Percentiles rank a stretch among this genome's conserved stretches.
These are phyloP conservation scores for Eucalyptus marginata DNA, from an alignment of 345 rosid genomes.

Conservation along the genomic window DNA sequence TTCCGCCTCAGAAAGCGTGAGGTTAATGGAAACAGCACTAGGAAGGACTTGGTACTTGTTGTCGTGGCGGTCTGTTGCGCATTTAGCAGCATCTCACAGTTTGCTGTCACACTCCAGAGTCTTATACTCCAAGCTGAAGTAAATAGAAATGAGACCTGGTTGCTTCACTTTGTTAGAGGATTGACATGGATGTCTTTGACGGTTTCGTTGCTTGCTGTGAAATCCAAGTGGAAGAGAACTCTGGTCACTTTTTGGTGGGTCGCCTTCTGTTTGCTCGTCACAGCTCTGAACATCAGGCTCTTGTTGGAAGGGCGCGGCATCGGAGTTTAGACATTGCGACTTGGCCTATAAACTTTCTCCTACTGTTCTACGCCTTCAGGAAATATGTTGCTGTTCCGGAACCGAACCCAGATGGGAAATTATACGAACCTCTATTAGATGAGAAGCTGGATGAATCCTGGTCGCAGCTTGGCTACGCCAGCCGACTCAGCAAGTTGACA, in stretches of 20 bases:
- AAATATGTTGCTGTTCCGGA: slow-evolving; percentile 7
- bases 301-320: slow-evolving; percentile 15
- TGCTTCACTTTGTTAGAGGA: slow-evolving; percentile 32
- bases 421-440: slow-evolving; percentile 35
- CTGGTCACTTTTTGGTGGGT: slow-evolving; percentile 57
- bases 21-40: not conserved
- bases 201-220: slow-evolving; percentile 43
- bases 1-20: slow-evolving; percentile 6
- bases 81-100: slow-evolving; percentile 19
- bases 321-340: not conserved
- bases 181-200: slow-evolving; percentile 53
- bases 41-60: slow-evolving; percentile 28
- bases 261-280: slow-evolving; percentile 28
- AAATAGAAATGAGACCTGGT: slow-evolving; percentile 3
- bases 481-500: slow-evolving; percentile 29
- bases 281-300: slow-evolving; percentile 22
- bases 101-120: slow-evolving; percentile 23
- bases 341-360: slow-evolving; percentile 9
- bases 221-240: slow-evolving; percentile 22
- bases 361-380: slow-evolving; percentile 42
- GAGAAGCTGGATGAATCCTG: slow-evolving; percentile 3
- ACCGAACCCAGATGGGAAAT: not conserved
- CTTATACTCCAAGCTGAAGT: not conserved
- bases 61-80: slow-evolving; percentile 29
- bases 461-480: slow-evolving; percentile 19